phyloP scores from a whole-genome alignment of 768 basidiomycete species.

The Amanita brunnescens region DNA sequence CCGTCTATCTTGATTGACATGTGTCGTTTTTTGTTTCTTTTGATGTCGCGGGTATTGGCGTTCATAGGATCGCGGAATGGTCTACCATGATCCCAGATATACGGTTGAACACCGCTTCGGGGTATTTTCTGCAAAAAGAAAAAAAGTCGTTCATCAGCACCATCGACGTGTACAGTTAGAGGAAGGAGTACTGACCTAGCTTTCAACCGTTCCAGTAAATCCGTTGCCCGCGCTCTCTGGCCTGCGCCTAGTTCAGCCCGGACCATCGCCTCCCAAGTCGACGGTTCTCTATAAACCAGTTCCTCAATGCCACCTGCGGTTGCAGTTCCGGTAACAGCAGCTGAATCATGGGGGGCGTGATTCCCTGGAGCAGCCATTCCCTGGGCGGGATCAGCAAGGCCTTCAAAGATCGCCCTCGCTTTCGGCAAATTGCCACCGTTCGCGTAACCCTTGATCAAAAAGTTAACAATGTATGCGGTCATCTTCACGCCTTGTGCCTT shows the following conservation, averaged over 20 bases:
- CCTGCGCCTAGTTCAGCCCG: slow-evolving; percentile 80
- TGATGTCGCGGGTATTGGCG: no score
- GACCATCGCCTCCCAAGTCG: slow-evolving; percentile 95
- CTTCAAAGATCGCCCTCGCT: slow-evolving; percentile 74
- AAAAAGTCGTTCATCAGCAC: not conserved
- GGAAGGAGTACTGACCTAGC: slow-evolving; percentile 67
- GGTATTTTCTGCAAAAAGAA: slow-evolving; percentile 48
- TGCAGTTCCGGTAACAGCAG: slow-evolving; percentile 5
- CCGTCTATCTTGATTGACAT: no score
- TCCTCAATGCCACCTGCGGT: slow-evolving; percentile 20
- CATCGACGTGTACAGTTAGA: no score
- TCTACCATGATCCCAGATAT: slow-evolving; percentile 78
- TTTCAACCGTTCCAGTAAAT: slow-evolving; percentile 62
- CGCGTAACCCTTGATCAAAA: slow-evolving; percentile 67
- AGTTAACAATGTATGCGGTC: slow-evolving; percentile 94
- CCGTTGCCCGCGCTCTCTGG: slow-evolving; percentile 58
- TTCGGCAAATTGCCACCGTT: slow-evolving; percentile 59
- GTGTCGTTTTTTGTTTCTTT: no score
- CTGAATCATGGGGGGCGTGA: slow-evolving; percentile 67
- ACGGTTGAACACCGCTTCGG: slow-evolving; percentile 68
- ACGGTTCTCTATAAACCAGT: slow-evolving; percentile 86
- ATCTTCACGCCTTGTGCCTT: slow-evolving; percentile 58
- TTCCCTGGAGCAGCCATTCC: slow-evolving; percentile 88
- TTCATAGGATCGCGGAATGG: slow-evolving; percentile 40
- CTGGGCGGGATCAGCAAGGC: slow-evolving; percentile 66